Evolutionary conservation across 176 grass and related monocot genomes (phyloP).

Genomic region (Triticum turgidum): DNA sequence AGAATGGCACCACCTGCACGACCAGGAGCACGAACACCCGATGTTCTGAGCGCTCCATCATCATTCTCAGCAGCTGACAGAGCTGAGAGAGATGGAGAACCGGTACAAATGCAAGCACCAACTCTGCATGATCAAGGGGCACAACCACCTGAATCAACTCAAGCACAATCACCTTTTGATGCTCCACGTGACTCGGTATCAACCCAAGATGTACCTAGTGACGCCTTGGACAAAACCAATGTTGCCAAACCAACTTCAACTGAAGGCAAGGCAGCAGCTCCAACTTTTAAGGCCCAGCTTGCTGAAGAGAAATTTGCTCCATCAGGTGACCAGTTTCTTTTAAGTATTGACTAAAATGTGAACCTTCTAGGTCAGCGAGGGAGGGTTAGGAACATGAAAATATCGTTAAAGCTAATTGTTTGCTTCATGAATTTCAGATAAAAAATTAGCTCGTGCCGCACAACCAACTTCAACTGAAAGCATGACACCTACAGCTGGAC

Average conservation of each 20-base stretch:
- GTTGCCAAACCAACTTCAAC: not conserved
- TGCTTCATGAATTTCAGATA: slow-evolving; percentile 21
- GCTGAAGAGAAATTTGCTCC: not conserved
- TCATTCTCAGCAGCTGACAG: not conserved
- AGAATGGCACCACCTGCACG: slow-evolving; percentile 11
- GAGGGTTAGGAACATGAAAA: slow-evolving; percentile 11
- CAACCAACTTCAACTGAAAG: not conserved
- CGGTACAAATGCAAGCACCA: slow-evolving; percentile 15
- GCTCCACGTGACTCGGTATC: slow-evolving; percentile 9
- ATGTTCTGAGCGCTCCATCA: not conserved
- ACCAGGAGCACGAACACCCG: slow-evolving; percentile 7
- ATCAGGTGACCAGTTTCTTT: slow-evolving; percentile 19
- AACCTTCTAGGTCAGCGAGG: not conserved
- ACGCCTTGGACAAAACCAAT: not conserved
- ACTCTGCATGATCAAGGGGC: slow-evolving; percentile 4
- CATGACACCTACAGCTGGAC: not conserved
- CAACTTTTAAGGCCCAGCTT: not conserved
- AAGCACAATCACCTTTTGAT: slow-evolving; percentile 2
- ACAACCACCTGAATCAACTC: not conserved
- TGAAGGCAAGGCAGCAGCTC: not conserved
- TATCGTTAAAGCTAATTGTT: slow-evolving; percentile 15
- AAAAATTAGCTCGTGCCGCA: not conserved
- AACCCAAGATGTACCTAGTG: not conserved
- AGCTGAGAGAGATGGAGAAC: not conserved
- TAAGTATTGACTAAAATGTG: slow-evolving; percentile 2